These are phyloP conservation scores for Myxozyma vanderwaltii DNA, from an alignment of 805 yeast species.

Conservation along the genomic window DNA sequence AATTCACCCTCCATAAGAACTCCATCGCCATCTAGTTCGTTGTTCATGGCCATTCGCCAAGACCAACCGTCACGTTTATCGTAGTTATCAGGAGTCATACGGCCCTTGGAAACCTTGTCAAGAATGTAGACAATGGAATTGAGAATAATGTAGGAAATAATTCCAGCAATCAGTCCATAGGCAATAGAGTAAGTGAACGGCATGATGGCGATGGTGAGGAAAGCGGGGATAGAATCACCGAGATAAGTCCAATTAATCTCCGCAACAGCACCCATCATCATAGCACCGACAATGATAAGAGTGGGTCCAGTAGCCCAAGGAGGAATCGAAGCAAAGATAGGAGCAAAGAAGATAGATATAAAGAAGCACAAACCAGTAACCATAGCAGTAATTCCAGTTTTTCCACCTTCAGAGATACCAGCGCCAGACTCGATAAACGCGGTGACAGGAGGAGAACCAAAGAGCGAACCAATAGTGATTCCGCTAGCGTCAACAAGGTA, in stretches of 20 bases:
- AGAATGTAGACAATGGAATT: slow-evolving; percentile 22
- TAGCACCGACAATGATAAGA: slow-evolving; percentile 33
- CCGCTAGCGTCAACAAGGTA: slow-evolving; percentile 34
- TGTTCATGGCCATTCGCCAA: slow-evolving; percentile 24
- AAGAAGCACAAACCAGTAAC: slow-evolving; percentile 35
- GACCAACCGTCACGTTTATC: slow-evolving; percentile 35
- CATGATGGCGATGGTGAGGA: slow-evolving; percentile 35
- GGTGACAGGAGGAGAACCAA: slow-evolving; percentile 35
- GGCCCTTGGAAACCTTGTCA: slow-evolving; percentile 26
- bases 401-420: slow-evolving; percentile 36
- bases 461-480: slow-evolving; percentile 33
- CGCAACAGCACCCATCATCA: slow-evolving; percentile 34
- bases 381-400: slow-evolving; percentile 33
- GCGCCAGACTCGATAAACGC: slow-evolving; percentile 36
- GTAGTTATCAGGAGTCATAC: slow-evolving; percentile 30
- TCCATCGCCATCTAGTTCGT: neutral
- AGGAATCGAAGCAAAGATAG: slow-evolving; percentile 36
- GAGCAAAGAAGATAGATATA: slow-evolving; percentile 34
- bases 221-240: slow-evolving; percentile 35
- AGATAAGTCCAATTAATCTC: slow-evolving; percentile 33
- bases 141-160: slow-evolving; percentile 30
- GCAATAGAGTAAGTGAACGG: slow-evolving; percentile 36
- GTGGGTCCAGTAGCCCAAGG: slow-evolving; percentile 37
- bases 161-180: slow-evolving; percentile 35
- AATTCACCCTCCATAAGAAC: neutral